These are phyloP conservation scores for Heliosperma pusillum DNA, from an alignment of 148 eudicot genomes.

Conservation along the genomic window DNA sequence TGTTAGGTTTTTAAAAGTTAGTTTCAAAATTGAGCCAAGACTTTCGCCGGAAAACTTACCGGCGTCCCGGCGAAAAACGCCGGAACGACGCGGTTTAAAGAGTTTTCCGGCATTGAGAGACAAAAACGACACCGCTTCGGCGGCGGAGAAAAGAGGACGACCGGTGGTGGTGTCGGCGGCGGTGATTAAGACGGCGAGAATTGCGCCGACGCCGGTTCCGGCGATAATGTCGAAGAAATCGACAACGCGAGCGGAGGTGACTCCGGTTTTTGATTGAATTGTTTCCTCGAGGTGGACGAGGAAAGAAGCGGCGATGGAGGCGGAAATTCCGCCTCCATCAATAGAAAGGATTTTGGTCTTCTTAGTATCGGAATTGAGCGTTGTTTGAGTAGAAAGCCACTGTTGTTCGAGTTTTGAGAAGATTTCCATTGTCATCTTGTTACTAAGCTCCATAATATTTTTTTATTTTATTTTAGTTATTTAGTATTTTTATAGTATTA, in stretches of 20 bases:
- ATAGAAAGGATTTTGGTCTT: conserved; percentile 50
- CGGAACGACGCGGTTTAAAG: conserved; percentile 35
- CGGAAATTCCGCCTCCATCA: conserved; percentile 74
- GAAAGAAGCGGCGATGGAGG: conserved; percentile 47
- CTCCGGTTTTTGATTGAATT: conserved; percentile 55
- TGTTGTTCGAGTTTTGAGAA: conserved; percentile 41
- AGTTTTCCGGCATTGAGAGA: conserved; percentile 29
- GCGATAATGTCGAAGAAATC: conserved; percentile 71
- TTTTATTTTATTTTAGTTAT: too few relatives aligned
- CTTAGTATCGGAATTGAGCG: conserved; percentile 20
- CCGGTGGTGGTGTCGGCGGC: conserved; percentile 50
- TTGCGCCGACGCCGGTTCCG: conserved; percentile 75
- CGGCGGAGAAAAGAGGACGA: conserved; percentile 58
- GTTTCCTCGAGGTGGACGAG: conserved; percentile 63
- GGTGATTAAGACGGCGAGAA: conserved; percentile 53
- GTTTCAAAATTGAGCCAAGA: conserved; percentile 41
- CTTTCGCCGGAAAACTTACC: conserved; percentile 48
- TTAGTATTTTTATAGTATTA: too few relatives aligned
- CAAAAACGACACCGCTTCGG: conserved; percentile 46
- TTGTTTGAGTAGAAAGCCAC: conserved; percentile 33
- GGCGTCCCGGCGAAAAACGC: conserved; percentile 29
- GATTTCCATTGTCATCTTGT: conserved; percentile 51
- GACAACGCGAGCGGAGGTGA: conserved; percentile 43
- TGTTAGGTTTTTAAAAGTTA: conserved; percentile 34
- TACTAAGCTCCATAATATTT: conserved; percentile 32